Percentiles rank a stretch among this genome's conserved stretches.
These are phyloP conservation scores for Debaryomycetaceae sp. DNA, from an alignment of 1,139 yeast genomes.

Conservation along the genomic window DNA sequence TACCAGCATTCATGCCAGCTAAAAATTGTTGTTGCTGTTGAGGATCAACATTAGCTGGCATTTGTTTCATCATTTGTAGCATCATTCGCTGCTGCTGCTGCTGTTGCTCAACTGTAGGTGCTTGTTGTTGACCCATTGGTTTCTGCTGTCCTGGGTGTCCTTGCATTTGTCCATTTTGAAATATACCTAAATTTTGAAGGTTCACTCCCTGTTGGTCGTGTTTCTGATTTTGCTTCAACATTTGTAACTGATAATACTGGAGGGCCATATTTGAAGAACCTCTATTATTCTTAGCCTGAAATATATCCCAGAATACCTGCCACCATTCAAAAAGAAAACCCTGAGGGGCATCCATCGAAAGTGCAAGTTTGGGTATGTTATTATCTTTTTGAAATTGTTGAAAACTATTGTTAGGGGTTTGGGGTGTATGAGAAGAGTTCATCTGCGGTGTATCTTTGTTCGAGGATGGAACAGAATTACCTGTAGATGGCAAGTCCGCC, in stretches of 20 bases:
- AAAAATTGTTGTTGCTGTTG: constrained; percentile 21
- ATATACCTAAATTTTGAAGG: constrained; percentile 4
- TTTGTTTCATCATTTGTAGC: constrained; percentile 23
- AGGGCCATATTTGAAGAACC: constrained; percentile 62
- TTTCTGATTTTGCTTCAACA: constrained; percentile 62
- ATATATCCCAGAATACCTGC: constrained; percentile 94
- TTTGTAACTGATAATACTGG: constrained; percentile 69
- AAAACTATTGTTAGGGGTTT: constrained; percentile 14
- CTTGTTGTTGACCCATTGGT: constrained; percentile 10
- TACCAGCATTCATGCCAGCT: constrained; percentile 12
- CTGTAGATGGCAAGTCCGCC: constrained; percentile 50
- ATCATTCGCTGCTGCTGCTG: constrained; percentile 14
- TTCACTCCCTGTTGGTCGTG: constrained; percentile 28
- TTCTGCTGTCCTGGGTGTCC: constrained; percentile 15
- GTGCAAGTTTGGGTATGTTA: constrained; percentile 47
- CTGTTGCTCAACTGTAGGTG: constrained; percentile 8
- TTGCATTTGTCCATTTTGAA: constrained; percentile 6
- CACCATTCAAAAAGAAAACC: constrained; percentile 94
- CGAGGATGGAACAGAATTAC: constrained; percentile 10
- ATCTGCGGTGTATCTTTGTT: constrained; percentile 19
- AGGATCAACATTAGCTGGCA: constrained; percentile 24
- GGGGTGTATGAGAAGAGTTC: constrained; percentile 7
- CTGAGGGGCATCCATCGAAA: constrained; percentile 76
- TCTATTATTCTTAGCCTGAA: constrained; percentile 67
- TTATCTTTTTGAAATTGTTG: constrained; percentile 29